Evolutionary conservation across 331 rosid genomes (phyloP).

Genomic region (Quercus tomentella): DNA sequence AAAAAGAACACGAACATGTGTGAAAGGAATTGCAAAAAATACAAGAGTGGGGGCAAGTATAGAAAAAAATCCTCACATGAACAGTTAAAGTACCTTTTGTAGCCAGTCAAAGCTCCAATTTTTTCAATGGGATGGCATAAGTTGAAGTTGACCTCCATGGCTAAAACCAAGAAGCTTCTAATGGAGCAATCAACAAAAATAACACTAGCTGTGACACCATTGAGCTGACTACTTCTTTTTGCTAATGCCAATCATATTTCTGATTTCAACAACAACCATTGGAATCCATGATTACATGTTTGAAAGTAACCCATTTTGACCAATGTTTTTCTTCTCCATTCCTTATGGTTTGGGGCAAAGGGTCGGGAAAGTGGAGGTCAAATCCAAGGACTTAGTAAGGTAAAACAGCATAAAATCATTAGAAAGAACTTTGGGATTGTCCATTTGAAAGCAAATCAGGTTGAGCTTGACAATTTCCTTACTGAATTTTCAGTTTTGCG

Average conservation of each 20-base stretch:
- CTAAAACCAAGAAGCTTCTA: constrained; percentile 28
- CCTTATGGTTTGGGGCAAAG: constrained; percentile 32
- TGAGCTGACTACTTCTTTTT: neutral
- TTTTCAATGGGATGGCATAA: neutral
- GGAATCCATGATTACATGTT: constrained; percentile 27
- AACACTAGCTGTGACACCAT: constrained; percentile 3
- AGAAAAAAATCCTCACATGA: neutral
- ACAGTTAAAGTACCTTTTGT: neutral
- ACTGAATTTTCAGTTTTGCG: constrained; percentile 9
- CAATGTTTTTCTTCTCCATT: constrained; percentile 18
- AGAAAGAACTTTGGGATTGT: neutral
- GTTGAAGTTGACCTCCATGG: constrained; percentile 9
- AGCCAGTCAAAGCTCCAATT: neutral
- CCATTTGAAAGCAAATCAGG: neutral
- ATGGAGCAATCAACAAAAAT: constrained; percentile 21
- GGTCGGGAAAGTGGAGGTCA: constrained; percentile 15
- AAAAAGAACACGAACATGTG: constrained; percentile 7
- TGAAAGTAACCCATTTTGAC: constrained; percentile 8
- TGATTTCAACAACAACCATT: constrained; percentile 27
- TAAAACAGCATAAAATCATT: neutral
- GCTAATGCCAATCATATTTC: neutral
- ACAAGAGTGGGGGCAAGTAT: constrained; percentile 9
- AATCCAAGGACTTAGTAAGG: constrained; percentile 5
- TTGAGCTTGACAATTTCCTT: constrained; percentile 34
- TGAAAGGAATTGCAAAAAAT: constrained; percentile 27